Base-by-base conservation (phyloP, 768 basidiomycete genomes). In the Pulveroboletus ravenelii region DNA sequence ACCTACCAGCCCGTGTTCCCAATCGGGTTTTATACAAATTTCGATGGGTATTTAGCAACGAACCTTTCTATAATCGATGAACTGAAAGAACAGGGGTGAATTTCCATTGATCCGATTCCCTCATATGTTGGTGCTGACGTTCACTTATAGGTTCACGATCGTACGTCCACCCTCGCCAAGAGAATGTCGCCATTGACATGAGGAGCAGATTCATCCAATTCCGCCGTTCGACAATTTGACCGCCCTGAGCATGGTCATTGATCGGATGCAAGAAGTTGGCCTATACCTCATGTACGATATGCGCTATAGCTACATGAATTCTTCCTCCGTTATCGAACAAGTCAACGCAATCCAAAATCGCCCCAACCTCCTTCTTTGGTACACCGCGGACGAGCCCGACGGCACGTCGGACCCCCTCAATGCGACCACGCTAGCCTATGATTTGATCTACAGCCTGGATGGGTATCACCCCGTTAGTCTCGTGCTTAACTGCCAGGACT, bases 231-330 rank as follows among this genome's bases (percentile, higher is more conserved):
- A 74, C 53, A 81, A 85, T 56, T 53, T 82, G 31, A 81, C 82
- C 0, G 74, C 74, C 0, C 67, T 89, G 0, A 75, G 80, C 32
- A 51, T 72, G 43, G 80, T 87, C 25, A 61, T 89, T 7, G 82
- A 88, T 59, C 70, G 75, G 38, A 87, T 89, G 84, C 80, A 89
- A 63, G 76, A 84, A 52, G 79, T 82, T 0, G 79, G 78, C 0
- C n/a, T 67, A 10, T 91, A 85, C 60, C 74, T 90, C 48, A 89
- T 90, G 81, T 92, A 91, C 55, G 87, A 90, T 62, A 89, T 91
- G 87, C 77, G 87, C 43, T 72, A 45, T 77, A 78, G 78, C 5
- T 90, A 89, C 69, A 79, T 75, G 76, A 82, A 90, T 64, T 56
- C 68, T 8, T 75, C 79, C 6, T 73, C 77, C 1, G 82, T 90